A percentile compares a stretch with the other conserved stretches of the same genome.
These are phyloP conservation scores for Colletotrichum sp. DNA, from an alignment of 2,329 filamentous ascomycete species.

Conservation along the genomic window DNA sequence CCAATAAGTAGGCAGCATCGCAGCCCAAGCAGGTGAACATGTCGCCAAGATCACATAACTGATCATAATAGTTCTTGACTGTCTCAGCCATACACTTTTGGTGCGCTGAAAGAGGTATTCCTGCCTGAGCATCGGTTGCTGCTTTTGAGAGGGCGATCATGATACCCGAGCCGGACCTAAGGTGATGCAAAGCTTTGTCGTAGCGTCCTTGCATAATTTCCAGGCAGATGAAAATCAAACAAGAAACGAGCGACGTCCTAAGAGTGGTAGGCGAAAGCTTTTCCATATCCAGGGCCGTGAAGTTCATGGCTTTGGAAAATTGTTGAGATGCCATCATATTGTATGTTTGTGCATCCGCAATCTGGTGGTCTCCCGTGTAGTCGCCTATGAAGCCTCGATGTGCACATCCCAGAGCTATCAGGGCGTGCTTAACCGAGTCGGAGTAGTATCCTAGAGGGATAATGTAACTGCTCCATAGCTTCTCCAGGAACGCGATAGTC, in stretches of 20 bases:
- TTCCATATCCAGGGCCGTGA: background rate
- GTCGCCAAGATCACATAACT: slow-evolving; percentile 23
- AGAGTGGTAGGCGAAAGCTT: background rate
- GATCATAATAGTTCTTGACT: background rate
- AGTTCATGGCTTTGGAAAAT: background rate
- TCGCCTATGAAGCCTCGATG: background rate
- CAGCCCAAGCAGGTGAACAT: slow-evolving; percentile 24
- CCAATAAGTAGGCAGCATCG: slow-evolving; percentile 25
- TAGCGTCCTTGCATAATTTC: slow-evolving; percentile 27
- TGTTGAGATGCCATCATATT: background rate
- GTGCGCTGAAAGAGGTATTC: background rate
- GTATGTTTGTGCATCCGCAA: background rate
- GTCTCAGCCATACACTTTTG: background rate
- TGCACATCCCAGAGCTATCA: background rate
- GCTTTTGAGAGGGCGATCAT: background rate
- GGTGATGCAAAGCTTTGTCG: slow-evolving; percentile 23
- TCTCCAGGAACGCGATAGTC: background rate
- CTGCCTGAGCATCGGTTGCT: background rate
- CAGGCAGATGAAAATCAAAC: slow-evolving; percentile 26
- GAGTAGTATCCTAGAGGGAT: background rate
- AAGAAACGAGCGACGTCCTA: slow-evolving; percentile 17
- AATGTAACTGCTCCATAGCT: background rate
- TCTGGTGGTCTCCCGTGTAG: background rate
- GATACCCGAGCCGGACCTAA: slow-evolving; percentile 19
- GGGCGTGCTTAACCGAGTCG: background rate